These are phyloP conservation scores for Zopfia rhizophila DNA, from an alignment of 2,329 filamentous ascomycete genomes.

Conservation along the genomic window DNA sequence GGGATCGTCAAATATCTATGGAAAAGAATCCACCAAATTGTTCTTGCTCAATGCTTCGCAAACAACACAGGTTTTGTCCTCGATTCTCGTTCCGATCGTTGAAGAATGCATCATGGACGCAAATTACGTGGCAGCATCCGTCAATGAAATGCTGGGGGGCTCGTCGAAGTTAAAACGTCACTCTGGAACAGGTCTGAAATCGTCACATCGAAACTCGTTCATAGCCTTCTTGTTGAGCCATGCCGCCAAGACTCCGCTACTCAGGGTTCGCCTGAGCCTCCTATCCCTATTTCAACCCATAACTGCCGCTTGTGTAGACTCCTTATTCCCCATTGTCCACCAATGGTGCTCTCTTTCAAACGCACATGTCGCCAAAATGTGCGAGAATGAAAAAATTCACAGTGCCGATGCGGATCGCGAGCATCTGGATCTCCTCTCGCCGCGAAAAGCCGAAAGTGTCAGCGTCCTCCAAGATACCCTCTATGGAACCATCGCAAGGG, in stretches of 20 bases:
- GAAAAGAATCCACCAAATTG: conserved; percentile 59
- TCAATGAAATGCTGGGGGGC: conserved; percentile 71
- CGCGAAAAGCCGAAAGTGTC: conserved; percentile 68
- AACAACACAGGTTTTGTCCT: conserved; percentile 69
- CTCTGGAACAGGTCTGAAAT: conserved; percentile 58
- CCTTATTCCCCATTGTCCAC: conserved; percentile 74
- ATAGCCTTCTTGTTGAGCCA: conserved; percentile 80
- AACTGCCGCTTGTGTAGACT: too few relatives aligned
- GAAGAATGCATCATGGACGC: conserved; percentile 89
- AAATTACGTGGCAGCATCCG: conserved; percentile 72
- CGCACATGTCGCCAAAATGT: conserved; percentile 63
- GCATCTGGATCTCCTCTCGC: conserved; percentile 63
- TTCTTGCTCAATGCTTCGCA: conserved; percentile 70
- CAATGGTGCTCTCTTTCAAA: conserved; percentile 71
- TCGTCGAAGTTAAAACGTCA: conserved; percentile 50
- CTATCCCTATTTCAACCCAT: conserved; percentile 78
- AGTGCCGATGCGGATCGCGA: conserved; percentile 62
- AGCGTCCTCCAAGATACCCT: conserved; percentile 64
- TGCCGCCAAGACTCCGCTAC: conserved; percentile 72
- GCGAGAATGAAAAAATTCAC: conserved; percentile 60
- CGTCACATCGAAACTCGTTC: conserved; percentile 71
- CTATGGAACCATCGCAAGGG: conserved; percentile 54
- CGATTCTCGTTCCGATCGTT: conserved; percentile 76
- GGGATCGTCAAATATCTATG: conserved; percentile 66
- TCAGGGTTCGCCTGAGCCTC: conserved; percentile 75